These are phyloP conservation scores for Phylloporus arenicola DNA, from an alignment of 768 basidiomycete genomes.

Conservation along the genomic window DNA sequence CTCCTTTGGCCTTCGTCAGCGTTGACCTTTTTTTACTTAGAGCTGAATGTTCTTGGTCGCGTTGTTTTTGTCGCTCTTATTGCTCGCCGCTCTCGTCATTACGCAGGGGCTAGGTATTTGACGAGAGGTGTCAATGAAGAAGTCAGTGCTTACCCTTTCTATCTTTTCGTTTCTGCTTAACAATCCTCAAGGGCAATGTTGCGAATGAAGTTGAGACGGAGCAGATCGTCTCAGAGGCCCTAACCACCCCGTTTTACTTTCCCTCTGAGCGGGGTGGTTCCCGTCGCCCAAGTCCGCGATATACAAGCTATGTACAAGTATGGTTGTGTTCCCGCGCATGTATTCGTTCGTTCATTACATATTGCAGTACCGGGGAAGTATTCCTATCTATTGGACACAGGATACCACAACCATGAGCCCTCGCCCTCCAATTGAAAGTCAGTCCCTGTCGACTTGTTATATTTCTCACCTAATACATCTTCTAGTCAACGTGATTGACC, in stretches of 20 bases:
- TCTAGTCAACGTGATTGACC: conserved; percentile 86
- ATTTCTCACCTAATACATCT: conserved; percentile 4
- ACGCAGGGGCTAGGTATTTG: conserved; percentile 90
- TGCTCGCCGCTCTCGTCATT: conserved; percentile 89
- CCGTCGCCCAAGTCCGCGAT: conserved; percentile 72
- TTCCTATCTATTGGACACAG: conserved; percentile 96
- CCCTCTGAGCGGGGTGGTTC: conserved; percentile 39
- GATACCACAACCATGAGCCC: conserved; percentile 88
- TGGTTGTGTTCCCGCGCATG: not conserved
- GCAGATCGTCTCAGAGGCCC: conserved; percentile 88
- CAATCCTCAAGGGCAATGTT: conserved; percentile 72
- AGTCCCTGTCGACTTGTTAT: conserved; percentile 21
- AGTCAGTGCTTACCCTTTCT: conserved; percentile 34
- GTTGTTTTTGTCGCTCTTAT: conserved; percentile 93
- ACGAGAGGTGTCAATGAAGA: conserved; percentile 94
- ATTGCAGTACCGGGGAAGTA: conserved; percentile 84
- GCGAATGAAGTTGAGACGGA: conserved; percentile 99
- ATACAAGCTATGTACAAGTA: conserved; percentile 93
- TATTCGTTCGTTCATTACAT: not conserved
- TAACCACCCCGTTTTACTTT: conserved; percentile 85
- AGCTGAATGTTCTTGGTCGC: conserved; percentile 84
- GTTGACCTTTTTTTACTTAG: conserved; percentile 37
- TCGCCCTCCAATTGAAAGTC: conserved; percentile 94
- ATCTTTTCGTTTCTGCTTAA: not conserved
- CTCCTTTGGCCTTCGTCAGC: not conserved